Conservation (phyloP, 495 filamentous ascomycete genomes). For the Podospora didyma region DNA sequence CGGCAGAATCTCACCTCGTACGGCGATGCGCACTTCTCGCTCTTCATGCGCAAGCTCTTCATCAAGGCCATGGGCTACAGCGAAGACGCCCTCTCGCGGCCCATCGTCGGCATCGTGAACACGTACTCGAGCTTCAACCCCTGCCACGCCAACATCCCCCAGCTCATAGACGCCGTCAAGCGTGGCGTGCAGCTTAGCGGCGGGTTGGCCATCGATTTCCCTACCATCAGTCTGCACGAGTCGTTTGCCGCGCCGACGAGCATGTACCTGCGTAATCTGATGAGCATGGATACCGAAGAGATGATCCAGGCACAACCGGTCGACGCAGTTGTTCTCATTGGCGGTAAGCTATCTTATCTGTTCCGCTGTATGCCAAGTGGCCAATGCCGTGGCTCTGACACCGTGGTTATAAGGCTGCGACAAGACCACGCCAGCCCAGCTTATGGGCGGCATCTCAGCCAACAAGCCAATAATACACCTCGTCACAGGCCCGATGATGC, state of each 20-base stretch:
- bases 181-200: conserved; percentile 59
- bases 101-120: conserved; percentile 64
- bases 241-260: conserved; percentile 61
- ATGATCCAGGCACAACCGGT: conserved; percentile 64
- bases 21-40: conserved; percentile 64
- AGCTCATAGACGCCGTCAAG: conserved; percentile 63
- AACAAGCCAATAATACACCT: conserved; percentile 63
- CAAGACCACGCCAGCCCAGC: conserved; percentile 63
- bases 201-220: conserved; percentile 61
- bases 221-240: conserved; percentile 63
- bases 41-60: conserved; percentile 67
- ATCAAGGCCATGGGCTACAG: conserved; percentile 67
- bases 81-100: conserved; percentile 60
- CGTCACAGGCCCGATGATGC: conserved; percentile 65
- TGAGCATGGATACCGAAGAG: conserved; percentile 72
- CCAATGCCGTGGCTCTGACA: neutral
- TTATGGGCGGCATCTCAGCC: conserved; percentile 67
- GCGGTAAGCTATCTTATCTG: conserved; percentile 38
- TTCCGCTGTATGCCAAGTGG: neutral
- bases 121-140: conserved; percentile 65
- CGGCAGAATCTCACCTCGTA: conserved; percentile 61
- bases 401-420: conserved; percentile 49
- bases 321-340: conserved; percentile 61
- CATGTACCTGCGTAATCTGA: conserved; percentile 65
- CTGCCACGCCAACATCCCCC: conserved; percentile 63